Conservation (phyloP, 2,329 filamentous ascomycete species). For the Colletotrichum abscissum region DNA sequence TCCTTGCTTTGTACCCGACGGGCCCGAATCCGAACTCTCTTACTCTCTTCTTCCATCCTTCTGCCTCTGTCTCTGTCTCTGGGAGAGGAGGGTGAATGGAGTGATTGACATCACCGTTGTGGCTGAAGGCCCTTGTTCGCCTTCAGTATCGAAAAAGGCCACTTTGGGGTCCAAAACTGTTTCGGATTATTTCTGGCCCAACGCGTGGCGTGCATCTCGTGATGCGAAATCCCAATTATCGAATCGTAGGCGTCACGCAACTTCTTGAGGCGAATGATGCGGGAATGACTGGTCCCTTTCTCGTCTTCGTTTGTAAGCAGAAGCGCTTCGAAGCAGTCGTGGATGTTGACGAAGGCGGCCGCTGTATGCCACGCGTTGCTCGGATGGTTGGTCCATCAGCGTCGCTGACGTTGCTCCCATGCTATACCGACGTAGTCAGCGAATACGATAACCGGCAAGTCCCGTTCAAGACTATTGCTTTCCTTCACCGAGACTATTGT, state of each 20-base stretch:
- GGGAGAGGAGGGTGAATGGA: not conserved
- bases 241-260: not conserved
- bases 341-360: not conserved
- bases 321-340: not conserved
- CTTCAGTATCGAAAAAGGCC: not conserved
- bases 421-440: not conserved
- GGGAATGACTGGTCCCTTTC: not conserved
- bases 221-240: not conserved
- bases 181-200: not conserved
- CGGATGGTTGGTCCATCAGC: not conserved
- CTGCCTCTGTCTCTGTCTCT: not conserved
- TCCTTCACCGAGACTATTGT: not conserved
- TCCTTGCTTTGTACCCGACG: not conserved
- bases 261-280: not conserved
- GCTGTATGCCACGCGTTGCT: not conserved
- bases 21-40: conserved; percentile 16
- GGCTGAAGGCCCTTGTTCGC: not conserved
- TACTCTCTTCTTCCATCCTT: not conserved
- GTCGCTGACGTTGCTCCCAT: not conserved
- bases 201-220: not conserved
- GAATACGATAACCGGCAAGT: not conserved
- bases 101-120: not conserved
- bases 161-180: not conserved
- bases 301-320: not conserved
- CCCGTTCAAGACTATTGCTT: not conserved